Percentiles rank a stretch among this genome's conserved stretches.
phyloP scores from a whole-genome alignment of 257 asterid genomes.

The Ilex aquifolium region DNA sequence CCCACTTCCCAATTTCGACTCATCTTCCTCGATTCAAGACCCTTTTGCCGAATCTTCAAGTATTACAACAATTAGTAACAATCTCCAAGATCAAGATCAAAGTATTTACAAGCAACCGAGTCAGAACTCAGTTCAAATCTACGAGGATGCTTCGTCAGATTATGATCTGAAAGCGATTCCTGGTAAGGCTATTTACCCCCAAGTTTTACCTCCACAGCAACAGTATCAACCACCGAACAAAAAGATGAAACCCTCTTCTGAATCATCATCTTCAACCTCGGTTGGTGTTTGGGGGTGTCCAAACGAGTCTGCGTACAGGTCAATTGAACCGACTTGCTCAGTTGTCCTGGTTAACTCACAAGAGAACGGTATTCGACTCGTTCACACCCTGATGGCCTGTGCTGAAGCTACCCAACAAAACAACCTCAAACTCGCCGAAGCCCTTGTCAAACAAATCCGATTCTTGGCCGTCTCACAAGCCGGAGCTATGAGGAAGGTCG shows the following conservation, averaged over 20 bases:
- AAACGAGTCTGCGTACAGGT: conserved; percentile 9
- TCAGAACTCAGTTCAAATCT: conserved; percentile 6
- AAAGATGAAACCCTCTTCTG: conserved; percentile 30
- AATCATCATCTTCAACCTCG: neutral
- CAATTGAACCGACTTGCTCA: conserved; percentile 37
- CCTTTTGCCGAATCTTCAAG: conserved; percentile 23
- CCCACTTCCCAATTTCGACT: conserved; percentile 34
- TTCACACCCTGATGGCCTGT: conserved; percentile 80
- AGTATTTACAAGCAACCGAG: neutral
- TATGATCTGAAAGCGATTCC: conserved; percentile 87
- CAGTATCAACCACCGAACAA: conserved; percentile 38
- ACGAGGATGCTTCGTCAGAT: conserved; percentile 47
- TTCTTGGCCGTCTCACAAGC: conserved; percentile 68
- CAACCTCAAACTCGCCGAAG: conserved; percentile 58
- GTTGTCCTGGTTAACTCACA: conserved; percentile 69
- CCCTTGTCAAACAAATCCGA: conserved; percentile 61
- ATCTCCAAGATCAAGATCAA: conserved; percentile 7
- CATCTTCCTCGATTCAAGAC: conserved; percentile 16
- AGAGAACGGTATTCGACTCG: conserved; percentile 78
- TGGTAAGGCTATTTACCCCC: conserved; percentile 59
- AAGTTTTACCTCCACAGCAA: conserved; percentile 14
- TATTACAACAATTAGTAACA: conserved; percentile 9
- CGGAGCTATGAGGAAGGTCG: conserved; percentile 88
- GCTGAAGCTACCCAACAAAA: conserved; percentile 81
- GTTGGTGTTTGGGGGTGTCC: conserved; percentile 10